Percentiles rank a stretch among this genome's conserved stretches.
Evolutionary conservation across 208 protist species (phyloP).

Genomic region (Sergeia podlipaevii): DNA sequence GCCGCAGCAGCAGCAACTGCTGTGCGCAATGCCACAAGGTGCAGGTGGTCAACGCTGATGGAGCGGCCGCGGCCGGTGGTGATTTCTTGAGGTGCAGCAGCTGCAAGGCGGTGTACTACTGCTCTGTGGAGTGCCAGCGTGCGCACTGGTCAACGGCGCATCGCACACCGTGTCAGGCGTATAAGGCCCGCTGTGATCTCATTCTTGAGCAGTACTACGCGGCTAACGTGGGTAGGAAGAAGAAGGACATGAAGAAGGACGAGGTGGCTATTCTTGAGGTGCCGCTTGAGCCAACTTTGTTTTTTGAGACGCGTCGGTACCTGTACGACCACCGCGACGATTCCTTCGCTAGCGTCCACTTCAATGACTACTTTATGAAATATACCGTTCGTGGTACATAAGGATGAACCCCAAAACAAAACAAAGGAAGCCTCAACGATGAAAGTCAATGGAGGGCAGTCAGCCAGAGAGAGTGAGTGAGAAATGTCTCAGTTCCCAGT

Average conservation of each 20-base stretch:
- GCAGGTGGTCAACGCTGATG: not conserved
- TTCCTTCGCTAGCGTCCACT: conserved; percentile 48
- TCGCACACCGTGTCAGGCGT: conserved; percentile 44
- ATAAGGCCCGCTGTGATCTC: conserved; percentile 41
- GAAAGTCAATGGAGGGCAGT: not conserved
- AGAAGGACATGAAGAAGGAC: conserved; percentile 17
- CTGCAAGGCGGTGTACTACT: conserved; percentile 84
- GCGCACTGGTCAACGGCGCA: conserved; percentile 61
- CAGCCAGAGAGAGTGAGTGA: not conserved
- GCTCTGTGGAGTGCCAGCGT: conserved; percentile 59
- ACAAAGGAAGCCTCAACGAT: not conserved
- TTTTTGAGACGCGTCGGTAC: conserved; percentile 67
- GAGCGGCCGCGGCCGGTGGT: not conserved
- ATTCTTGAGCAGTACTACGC: conserved; percentile 49
- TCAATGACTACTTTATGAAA: conserved; percentile 82
- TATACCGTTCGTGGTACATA: conserved; percentile 57
- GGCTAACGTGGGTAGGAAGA: conserved; percentile 26
- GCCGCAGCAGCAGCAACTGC: conserved; percentile 34
- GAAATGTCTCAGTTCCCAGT: no score
- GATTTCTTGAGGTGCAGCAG: conserved; percentile 63
- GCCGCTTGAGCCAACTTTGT: conserved; percentile 63
- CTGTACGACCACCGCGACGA: conserved; percentile 68
- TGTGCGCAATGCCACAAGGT: conserved; percentile 54
- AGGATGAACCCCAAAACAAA: no score
- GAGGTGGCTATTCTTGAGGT: conserved; percentile 55